Conservation (phyloP, 371 early-diverging fungal genomes). For the Mucor racemosus region DNA sequence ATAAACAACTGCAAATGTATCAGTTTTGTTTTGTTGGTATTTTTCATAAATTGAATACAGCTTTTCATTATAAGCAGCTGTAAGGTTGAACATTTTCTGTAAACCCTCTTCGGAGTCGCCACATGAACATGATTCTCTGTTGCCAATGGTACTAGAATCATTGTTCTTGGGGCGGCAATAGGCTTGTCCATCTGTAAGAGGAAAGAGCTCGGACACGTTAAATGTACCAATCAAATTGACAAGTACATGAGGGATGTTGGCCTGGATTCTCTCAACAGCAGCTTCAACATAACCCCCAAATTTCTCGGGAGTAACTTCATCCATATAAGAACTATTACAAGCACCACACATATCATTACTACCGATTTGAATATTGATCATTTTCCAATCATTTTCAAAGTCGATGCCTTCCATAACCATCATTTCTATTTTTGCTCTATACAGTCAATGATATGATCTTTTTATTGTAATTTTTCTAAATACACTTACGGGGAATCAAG, state of each 20-base stretch:
- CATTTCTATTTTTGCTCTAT: not conserved
- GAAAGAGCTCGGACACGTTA: constrained; percentile 31
- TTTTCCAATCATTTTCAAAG: constrained; percentile 46
- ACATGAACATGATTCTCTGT: constrained; percentile 17
- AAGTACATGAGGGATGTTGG: constrained; percentile 25
- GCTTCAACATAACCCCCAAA: constrained; percentile 28
- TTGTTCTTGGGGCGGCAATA: constrained; percentile 16
- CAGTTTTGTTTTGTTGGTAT: constrained; percentile 25
- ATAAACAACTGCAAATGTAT: constrained; percentile 33
- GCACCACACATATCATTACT: constrained; percentile 41
- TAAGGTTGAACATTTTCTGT: constrained; percentile 22
- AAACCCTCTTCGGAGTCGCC: constrained; percentile 24
- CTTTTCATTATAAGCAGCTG: constrained; percentile 25
- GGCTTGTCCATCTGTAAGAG: constrained; percentile 19
- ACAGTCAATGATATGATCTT: not conserved
- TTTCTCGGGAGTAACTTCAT: constrained; percentile 24
- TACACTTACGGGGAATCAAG: constrained; percentile 33
- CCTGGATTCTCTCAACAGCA: constrained; percentile 25
- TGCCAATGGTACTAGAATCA: not conserved
- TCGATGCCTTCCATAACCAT: constrained; percentile 13
- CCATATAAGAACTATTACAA: constrained; percentile 8
- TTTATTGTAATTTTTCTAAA: not conserved
- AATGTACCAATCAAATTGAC: constrained; percentile 35
- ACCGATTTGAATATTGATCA: constrained; percentile 51
- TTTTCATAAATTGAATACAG: constrained; percentile 26